A percentile compares a stretch with the other conserved stretches of the same genome.
These are phyloP conservation scores for Epichloe sp. DNA, from an alignment of 2,329 filamentous ascomycete species.

Conservation along the genomic window DNA sequence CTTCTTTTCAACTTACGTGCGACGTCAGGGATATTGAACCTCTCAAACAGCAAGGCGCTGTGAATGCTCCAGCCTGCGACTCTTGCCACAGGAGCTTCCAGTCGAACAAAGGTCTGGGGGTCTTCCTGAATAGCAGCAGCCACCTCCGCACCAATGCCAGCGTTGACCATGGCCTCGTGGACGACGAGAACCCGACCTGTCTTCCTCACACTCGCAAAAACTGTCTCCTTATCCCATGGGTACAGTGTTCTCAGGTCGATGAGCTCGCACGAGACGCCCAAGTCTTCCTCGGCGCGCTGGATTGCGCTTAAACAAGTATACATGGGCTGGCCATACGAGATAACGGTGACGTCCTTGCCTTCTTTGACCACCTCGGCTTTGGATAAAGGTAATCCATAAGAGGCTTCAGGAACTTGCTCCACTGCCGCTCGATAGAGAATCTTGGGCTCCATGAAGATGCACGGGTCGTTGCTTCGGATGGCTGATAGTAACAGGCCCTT, in stretches of 20 bases:
- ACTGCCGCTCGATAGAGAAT: slow-evolving; percentile 83
- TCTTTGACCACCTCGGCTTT: slow-evolving; percentile 75
- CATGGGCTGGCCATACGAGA: slow-evolving; percentile 81
- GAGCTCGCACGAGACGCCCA: slow-evolving; percentile 65
- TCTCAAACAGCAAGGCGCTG: slow-evolving; percentile 66
- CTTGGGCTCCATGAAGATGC: slow-evolving; percentile 90
- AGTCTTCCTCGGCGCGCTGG: slow-evolving; percentile 58
- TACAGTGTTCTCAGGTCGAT: slow-evolving; percentile 83
- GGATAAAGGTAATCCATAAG: slow-evolving; percentile 73
- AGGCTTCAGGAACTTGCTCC: slow-evolving; percentile 72
- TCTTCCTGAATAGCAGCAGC: slow-evolving; percentile 80
- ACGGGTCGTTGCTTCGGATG: slow-evolving; percentile 72
- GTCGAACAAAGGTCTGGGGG: slow-evolving; percentile 57
- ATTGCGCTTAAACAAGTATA: slow-evolving; percentile 75
- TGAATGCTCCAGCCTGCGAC: slow-evolving; percentile 88
- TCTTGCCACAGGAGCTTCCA: slow-evolving; percentile 75
- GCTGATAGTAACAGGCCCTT: slow-evolving; percentile 72
- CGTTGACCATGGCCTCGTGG: slow-evolving; percentile 85
- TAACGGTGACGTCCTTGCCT: slow-evolving; percentile 67
- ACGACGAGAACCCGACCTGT: slow-evolving; percentile 80
- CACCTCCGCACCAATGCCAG: slow-evolving; percentile 78
- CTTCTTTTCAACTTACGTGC: slow-evolving; percentile 49
- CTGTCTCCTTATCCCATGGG: slow-evolving; percentile 75
- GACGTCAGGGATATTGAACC: slow-evolving; percentile 73
- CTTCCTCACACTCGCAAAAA: slow-evolving; percentile 73